Evolutionary conservation across 2,329 filamentous ascomycete species (phyloP).

Genomic region (Cladosporium sp.): DNA sequence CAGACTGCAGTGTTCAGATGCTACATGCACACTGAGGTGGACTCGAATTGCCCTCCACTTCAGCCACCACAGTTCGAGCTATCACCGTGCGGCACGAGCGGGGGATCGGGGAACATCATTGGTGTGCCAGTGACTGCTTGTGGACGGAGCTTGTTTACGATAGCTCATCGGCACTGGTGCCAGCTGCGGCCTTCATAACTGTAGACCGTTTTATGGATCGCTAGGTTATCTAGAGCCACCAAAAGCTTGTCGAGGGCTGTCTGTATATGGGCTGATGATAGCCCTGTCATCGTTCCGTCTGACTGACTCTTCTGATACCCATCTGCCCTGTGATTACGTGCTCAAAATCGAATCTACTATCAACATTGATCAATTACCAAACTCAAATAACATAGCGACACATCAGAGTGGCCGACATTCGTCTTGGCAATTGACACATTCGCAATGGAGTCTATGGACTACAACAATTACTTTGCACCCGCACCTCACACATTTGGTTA

Average conservation of each 20-base stretch:
- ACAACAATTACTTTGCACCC: conserved; percentile 48
- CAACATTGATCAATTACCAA: background rate
- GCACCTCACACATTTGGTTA: conserved; percentile 47
- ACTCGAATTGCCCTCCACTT: background rate
- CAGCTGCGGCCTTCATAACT: background rate
- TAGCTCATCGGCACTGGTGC: background rate
- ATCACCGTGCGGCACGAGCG: conserved; percentile 9
- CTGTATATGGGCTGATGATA: background rate
- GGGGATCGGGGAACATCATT: background rate
- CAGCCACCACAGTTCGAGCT: conserved; percentile 1
- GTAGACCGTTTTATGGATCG: background rate
- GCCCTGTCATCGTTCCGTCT: background rate
- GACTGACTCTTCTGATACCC: background rate
- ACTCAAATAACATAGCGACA: background rate
- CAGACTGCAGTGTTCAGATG: background rate
- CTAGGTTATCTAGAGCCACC: background rate
- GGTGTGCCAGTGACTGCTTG: background rate
- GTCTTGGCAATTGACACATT: background rate
- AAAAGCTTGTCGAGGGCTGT: background rate
- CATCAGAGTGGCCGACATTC: background rate
- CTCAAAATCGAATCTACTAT: background rate
- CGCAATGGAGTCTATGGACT: conserved; percentile 48
- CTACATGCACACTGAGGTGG: background rate
- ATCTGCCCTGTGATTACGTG: background rate
- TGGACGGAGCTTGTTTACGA: background rate